These are phyloP conservation scores for Pyrenophora seminiperda DNA, from an alignment of 2,329 filamentous ascomycete genomes.

Conservation along the genomic window DNA sequence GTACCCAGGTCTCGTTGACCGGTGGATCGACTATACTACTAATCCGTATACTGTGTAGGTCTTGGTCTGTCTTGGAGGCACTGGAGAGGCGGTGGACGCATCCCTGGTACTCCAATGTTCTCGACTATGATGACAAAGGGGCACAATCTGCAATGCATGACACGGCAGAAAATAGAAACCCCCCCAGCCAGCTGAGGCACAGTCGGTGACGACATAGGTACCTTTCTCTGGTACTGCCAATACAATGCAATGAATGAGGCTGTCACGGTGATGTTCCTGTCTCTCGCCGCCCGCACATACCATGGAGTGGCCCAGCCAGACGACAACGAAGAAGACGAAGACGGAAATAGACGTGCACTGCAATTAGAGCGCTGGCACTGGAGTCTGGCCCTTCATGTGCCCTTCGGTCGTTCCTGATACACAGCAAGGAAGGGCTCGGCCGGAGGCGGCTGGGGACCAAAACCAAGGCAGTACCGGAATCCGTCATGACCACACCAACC, in stretches of 20 bases:
- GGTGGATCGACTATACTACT: too few relatives aligned
- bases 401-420: constrained; percentile 16
- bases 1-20: background rate
- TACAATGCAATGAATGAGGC: constrained; percentile 19
- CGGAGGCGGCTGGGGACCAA: constrained; percentile 14
- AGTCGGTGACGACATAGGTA: constrained; percentile 23
- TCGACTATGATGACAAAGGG: constrained; percentile 20
- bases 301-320: constrained; percentile 7
- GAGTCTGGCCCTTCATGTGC: constrained; percentile 2
- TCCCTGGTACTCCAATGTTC: constrained; percentile 20
- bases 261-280: constrained; percentile 12
- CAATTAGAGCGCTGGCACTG: background rate
- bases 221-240: constrained; percentile 4
- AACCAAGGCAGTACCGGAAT: constrained; percentile 22
- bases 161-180: constrained; percentile 16
- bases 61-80: constrained; percentile 11
- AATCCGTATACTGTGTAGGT: too few relatives aligned
- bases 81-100: constrained; percentile 6
- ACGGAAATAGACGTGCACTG: background rate
- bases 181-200: constrained; percentile 19
- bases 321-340: background rate
- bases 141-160: constrained; percentile 23
- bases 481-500: constrained; percentile 21
- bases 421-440: constrained; percentile 22
- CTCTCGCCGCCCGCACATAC: constrained; percentile 21